Base-by-base conservation (phyloP, 2,329 filamentous ascomycete species). In the Chaetomium sp. region DNA sequence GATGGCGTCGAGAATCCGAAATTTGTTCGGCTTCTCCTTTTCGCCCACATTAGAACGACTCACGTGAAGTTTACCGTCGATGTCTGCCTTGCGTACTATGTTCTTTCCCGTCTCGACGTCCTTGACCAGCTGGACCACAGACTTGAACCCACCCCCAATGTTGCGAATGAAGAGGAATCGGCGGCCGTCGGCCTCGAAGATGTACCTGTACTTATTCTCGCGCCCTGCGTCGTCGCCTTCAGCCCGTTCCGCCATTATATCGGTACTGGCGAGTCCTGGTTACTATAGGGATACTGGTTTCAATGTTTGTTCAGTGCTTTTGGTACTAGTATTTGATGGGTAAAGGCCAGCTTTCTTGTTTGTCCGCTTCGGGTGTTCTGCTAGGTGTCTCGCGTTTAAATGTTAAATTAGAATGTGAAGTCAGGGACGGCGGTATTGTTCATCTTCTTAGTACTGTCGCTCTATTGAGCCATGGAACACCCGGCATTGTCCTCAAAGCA, bases 91-190 rank as follows among this genome's bases (percentile, higher is more conserved):
- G 6, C 62, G 62, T 35, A 66, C 35, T 4, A 66, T 12, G 12
- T 51, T 25, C 38, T 50, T 49, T 1, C 54, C 57, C 2, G 62
- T 29, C 10, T 60, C 27, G 23, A 58, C n/a, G 12, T 66, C 62
- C 31, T 45, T 21, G 47, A 66, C 57, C 1, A 66, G 54, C 42
- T 66, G 65, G 4, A 57, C 65, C 5, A 54, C 53, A 1, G 21
- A 54, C 25, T 64, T 47, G 0, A 49, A 9, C 5, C 65, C 62
- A 5, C 21, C 9, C 3, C 62, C 57, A 33, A 57, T 31, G 29
- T 64, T 58, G 19, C 50, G 53, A 27, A 66, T 33, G 23, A 61
- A 66, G 12, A 66, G 35, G n/a, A 57, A 53, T 16, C 47, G 57
- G 10, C 49, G 57, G 2, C n/a, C 16, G 5, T 33, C 55, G 7